Conservation (phyloP, 805 yeast genomes). For the Lachancea quebecensis region DNA sequence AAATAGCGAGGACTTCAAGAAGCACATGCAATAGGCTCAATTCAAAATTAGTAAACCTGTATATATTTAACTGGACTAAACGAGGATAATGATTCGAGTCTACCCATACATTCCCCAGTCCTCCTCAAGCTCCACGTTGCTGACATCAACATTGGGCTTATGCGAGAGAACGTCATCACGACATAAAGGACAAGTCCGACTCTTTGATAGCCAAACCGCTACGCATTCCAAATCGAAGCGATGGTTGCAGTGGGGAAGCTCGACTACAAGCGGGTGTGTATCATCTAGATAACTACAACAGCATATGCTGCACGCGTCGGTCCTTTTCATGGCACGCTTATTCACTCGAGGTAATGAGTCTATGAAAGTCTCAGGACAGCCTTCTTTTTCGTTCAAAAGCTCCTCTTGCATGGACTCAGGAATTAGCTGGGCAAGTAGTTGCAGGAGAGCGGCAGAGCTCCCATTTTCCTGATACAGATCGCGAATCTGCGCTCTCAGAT, state of each 20-base stretch:
- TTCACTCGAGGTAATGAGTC: constrained; percentile 73
- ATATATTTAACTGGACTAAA: background rate
- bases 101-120: constrained; percentile 78
- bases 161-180: constrained; percentile 59
- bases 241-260: constrained; percentile 71
- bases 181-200: constrained; percentile 80
- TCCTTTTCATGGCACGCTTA: constrained; percentile 34
- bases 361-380: constrained; percentile 62
- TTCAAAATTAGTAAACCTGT: background rate
- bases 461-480: constrained; percentile 14
- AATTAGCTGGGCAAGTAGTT: constrained; percentile 13
- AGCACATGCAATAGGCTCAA: constrained; percentile 29
- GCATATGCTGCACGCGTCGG: constrained; percentile 80
- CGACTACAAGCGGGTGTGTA: constrained; percentile 70
- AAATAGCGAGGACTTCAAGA: constrained; percentile 62
- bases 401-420: constrained; percentile 25
- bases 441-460: constrained; percentile 9
- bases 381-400: constrained; percentile 22
- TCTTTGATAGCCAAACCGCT: constrained; percentile 76
- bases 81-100: background rate
- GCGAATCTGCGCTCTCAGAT: constrained; percentile 19
- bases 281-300: constrained; percentile 66
- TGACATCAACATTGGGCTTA: constrained; percentile 35
- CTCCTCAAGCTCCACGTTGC: constrained; percentile 58
- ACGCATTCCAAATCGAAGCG: constrained; percentile 85